phyloP scores from a whole-genome alignment of 495 filamentous ascomycete genomes.

The Xylaria venustula region DNA sequence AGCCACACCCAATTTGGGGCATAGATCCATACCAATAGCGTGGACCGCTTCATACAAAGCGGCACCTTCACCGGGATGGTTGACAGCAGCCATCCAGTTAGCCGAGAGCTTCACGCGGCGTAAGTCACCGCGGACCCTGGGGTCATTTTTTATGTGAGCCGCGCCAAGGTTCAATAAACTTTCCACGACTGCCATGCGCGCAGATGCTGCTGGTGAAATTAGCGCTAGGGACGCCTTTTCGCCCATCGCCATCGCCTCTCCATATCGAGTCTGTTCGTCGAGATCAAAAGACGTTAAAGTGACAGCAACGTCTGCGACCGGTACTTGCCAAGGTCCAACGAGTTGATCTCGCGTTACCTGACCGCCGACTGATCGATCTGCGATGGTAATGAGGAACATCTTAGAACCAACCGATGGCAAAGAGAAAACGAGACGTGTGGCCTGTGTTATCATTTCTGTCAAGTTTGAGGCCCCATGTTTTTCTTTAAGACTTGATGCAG shows the following conservation, averaged over 20 bases:
- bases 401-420: slow-evolving; percentile 92
- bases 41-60: slow-evolving; percentile 93
- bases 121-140: slow-evolving; percentile 53
- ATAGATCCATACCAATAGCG: slow-evolving; percentile 85
- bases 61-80: slow-evolving; percentile 89
- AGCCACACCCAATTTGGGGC: slow-evolving; percentile 73
- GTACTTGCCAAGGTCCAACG: slow-evolving; percentile 96
- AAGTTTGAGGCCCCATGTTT: slow-evolving; percentile 51
- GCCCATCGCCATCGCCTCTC: slow-evolving; percentile 96
- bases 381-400: slow-evolving; percentile 95
- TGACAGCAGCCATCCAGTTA: slow-evolving; percentile 98
- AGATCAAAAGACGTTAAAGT: slow-evolving; percentile 76
- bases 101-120: slow-evolving; percentile 82
- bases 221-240: slow-evolving; percentile 89
- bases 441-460: slow-evolving; percentile 68
- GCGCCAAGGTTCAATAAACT: slow-evolving; percentile 89
- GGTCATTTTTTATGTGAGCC: slow-evolving; percentile 62
- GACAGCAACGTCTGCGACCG: slow-evolving; percentile 89
- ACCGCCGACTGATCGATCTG: slow-evolving; percentile 87
- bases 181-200: slow-evolving; percentile 95
- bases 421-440: slow-evolving; percentile 74
- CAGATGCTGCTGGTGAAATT: slow-evolving; percentile 89
- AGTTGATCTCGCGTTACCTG: slow-evolving; percentile 89
- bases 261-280: slow-evolving; percentile 63
- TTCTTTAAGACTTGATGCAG: slow-evolving; percentile 40